Evolutionary conservation across 2,329 filamentous ascomycete species (phyloP).

Genomic region (Xylaria arbuscula): DNA sequence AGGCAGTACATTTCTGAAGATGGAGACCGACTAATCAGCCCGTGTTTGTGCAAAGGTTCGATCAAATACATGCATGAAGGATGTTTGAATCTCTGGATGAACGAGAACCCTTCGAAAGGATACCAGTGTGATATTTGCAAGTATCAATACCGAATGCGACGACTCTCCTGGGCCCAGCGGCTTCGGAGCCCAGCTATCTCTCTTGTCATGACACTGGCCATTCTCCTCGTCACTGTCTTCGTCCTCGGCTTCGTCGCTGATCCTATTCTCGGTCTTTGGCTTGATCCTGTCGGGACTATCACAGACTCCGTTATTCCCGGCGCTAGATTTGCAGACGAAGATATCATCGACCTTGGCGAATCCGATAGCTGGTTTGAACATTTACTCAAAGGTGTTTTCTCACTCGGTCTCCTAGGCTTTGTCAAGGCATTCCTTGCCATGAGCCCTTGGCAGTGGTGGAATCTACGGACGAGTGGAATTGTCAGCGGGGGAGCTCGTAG

Average conservation of each 20-base stretch:
- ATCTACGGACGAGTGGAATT: conserved; percentile 71
- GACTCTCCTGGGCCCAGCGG: conserved; percentile 79
- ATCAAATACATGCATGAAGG: conserved; percentile 95
- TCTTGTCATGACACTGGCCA: conserved; percentile 74
- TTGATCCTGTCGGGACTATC: conserved; percentile 78
- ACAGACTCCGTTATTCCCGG: conserved; percentile 61
- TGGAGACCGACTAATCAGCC: conserved; percentile 74
- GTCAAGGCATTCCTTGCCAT: conserved; percentile 81
- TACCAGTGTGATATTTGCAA: conserved; percentile 90
- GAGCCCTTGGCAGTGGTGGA: conserved; percentile 81
- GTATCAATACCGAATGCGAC: conserved; percentile 82
- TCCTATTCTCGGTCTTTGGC: conserved; percentile 88
- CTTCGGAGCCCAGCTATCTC: conserved; percentile 75
- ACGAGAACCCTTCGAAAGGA: conserved; percentile 79
- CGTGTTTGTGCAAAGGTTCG: conserved; percentile 93
- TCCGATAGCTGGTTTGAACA: conserved; percentile 80
- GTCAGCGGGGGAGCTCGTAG: conserved; percentile 65
- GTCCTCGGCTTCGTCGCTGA: conserved; percentile 91
- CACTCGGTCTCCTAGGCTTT: conserved; percentile 86
- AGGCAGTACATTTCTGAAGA: conserved; percentile 46
- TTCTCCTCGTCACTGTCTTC: conserved; percentile 80
- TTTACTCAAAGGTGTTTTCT: conserved; percentile 90
- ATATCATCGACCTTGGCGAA: conserved; percentile 59
- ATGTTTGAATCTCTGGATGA: conserved; percentile 86
- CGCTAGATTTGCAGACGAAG: conserved; percentile 54